Evolutionary conservation across 768 basidiomycete species (phyloP).

Genomic region (Dictyophora rubrovolvata): DNA sequence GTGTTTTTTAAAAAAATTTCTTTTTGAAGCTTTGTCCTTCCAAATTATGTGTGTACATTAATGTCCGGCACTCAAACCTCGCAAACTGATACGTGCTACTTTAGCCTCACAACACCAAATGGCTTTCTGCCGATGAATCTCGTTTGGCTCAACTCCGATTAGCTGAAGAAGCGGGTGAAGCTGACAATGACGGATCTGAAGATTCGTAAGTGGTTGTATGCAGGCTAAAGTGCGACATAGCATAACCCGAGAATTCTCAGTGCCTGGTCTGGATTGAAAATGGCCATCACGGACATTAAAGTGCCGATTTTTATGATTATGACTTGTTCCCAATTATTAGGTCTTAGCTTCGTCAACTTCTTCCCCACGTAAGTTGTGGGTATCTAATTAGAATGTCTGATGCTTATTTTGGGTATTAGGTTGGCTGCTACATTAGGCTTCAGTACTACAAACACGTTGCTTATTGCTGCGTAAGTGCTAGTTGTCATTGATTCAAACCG

Average conservation of each 20-base stretch:
- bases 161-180: constrained; percentile 59
- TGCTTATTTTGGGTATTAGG: constrained; percentile 13
- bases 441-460: constrained; percentile 45
- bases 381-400: neutral
- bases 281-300: constrained; percentile 13
- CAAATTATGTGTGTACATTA: constrained; percentile 1
- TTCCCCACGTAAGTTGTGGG: constrained; percentile 26
- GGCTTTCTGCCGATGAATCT: constrained; percentile 40
- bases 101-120: constrained; percentile 40
- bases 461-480: constrained; percentile 45
- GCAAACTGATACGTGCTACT: too few species aligned
- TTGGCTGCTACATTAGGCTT: constrained; percentile 53
- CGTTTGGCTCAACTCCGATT: constrained; percentile 56
- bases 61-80: neutral
- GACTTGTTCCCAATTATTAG: constrained; percentile 12
- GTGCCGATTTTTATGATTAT: constrained; percentile 14
- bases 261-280: constrained; percentile 12
- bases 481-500: neutral
- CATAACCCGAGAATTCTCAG: neutral
- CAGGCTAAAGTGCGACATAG: neutral
- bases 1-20: neutral
- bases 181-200: constrained; percentile 45
- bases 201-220: constrained; percentile 38
- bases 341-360: constrained; percentile 14
- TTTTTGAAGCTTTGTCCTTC: neutral